phyloP scores from a whole-genome alignment of 257 asterid genomes.

The Nemophila menziesii region DNA sequence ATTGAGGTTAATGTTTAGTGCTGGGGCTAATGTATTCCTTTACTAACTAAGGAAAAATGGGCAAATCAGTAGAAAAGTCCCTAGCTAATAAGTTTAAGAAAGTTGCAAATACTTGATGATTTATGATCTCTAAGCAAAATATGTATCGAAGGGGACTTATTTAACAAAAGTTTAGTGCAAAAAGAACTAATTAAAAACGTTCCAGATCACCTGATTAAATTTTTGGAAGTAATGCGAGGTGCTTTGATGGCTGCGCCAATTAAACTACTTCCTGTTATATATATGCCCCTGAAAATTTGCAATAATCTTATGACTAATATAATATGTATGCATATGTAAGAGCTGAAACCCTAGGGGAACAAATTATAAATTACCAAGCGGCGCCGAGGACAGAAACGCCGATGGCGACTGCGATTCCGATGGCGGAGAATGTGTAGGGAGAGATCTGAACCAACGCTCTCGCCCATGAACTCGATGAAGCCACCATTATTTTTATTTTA shows the following conservation, averaged over 20 bases:
- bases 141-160: no score
- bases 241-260: constrained; percentile 50
- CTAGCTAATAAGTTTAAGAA: no score
- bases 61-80: no score
- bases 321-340: background rate
- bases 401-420: constrained; percentile 84
- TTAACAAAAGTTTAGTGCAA: no score
- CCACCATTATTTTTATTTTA: no score
- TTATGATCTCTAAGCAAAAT: no score
- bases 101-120: no score
- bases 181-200: background rate
- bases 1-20: background rate
- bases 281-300: constrained; percentile 29
- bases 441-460: constrained; percentile 81
- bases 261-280: constrained; percentile 42
- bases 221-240: constrained; percentile 42
- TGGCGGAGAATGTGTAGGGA: constrained; percentile 87
- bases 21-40: no score
- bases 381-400: constrained; percentile 99
- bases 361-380: constrained; percentile 46
- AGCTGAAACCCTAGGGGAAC: constrained; percentile 4
- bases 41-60: no score
- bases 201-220: constrained; percentile 30
- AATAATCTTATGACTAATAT: background rate
- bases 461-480: constrained; percentile 76